Evolutionary conservation across 768 basidiomycete genomes (phyloP).

Genomic region (Mycena metata): DNA sequence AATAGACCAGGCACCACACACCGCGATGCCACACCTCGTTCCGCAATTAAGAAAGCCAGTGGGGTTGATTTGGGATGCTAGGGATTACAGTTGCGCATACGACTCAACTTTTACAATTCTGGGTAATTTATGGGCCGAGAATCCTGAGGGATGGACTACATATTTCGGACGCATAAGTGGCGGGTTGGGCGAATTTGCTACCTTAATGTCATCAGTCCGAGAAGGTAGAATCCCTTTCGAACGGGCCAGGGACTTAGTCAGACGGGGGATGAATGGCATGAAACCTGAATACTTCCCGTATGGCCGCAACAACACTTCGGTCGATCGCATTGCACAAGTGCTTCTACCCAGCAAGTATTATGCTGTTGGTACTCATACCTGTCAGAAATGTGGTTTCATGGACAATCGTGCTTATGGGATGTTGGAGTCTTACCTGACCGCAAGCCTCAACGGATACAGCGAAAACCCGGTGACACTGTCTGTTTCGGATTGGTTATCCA

Average conservation of each 20-base stretch:
- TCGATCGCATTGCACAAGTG: not conserved
- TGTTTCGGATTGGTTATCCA: not conserved
- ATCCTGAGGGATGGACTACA: not conserved
- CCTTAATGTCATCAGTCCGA: no score
- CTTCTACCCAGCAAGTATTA: not conserved
- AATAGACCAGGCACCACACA: no score
- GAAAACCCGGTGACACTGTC: not conserved
- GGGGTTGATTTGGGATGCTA: not conserved
- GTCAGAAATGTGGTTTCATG: not conserved
- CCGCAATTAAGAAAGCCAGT: not conserved
- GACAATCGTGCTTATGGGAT: not conserved
- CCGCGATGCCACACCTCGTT: not conserved
- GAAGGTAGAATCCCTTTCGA: no score
- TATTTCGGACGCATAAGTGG: not conserved
- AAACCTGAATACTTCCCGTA: no score
- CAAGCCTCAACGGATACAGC: not conserved
- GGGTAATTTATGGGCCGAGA: not conserved
- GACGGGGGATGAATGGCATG: no score
- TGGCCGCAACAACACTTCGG: not conserved
- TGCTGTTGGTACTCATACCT: not conserved
- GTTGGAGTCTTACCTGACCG: not conserved
- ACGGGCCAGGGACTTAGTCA: no score
- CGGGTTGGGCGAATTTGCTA: not conserved
- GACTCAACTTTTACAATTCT: not conserved
- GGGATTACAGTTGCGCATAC: not conserved